These are phyloP conservation scores for Nicotiana tomentosiformis DNA, from an alignment of 257 asterid species.

Conservation along the genomic window DNA sequence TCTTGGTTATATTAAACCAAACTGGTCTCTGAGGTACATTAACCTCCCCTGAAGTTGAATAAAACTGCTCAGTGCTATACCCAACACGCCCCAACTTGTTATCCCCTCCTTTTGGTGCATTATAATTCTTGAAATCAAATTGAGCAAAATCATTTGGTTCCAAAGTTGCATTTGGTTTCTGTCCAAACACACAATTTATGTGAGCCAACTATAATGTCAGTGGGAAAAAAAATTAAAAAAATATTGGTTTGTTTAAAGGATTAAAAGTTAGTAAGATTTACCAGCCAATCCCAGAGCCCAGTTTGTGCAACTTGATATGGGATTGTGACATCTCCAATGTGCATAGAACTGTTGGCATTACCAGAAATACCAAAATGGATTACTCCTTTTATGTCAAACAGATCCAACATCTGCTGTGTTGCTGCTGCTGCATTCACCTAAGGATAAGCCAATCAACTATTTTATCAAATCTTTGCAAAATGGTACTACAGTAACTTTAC, in stretches of 20 bases:
- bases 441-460: not conserved
- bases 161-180: conserved; percentile 40
- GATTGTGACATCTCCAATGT: conserved; percentile 52
- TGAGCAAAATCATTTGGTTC: conserved; percentile 34
- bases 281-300: conserved; percentile 77
- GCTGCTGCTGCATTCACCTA: conserved; percentile 71
- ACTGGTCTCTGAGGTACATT: conserved; percentile 19
- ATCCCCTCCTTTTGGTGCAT: conserved; percentile 38
- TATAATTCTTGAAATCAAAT: conserved; percentile 33
- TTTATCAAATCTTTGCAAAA: not conserved
- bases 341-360: conserved; percentile 45
- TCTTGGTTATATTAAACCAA: conserved; percentile 38
- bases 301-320: conserved; percentile 45
- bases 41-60: conserved; percentile 35
- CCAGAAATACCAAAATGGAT: conserved; percentile 66
- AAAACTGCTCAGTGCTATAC: conserved; percentile 41
- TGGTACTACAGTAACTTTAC: not conserved
- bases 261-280: not conserved
- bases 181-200: not conserved
- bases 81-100: conserved; percentile 42
- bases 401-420: conserved; percentile 66
- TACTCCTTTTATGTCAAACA: conserved; percentile 38
- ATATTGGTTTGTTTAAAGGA: not conserved
- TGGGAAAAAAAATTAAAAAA: too few relatives aligned
- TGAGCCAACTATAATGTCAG: not conserved